Conservation (phyloP, 2,329 filamentous ascomycete genomes). For the Colletotrichum tropicale region DNA sequence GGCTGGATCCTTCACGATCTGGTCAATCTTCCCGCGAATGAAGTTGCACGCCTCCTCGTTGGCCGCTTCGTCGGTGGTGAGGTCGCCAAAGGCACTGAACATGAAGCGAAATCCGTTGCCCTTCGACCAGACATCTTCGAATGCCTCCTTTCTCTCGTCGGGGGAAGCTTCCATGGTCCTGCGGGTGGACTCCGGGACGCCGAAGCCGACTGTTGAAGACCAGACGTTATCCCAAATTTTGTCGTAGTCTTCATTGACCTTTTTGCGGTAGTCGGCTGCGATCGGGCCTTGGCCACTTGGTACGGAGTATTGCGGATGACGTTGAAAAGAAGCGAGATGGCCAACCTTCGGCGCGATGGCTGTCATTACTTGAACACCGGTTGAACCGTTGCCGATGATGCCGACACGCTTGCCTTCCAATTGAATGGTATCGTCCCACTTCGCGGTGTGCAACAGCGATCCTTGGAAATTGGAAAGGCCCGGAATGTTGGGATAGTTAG, state of each 20-base stretch:
- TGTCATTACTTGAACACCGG: neutral
- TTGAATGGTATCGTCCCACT: neutral
- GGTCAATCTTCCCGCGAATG: neutral
- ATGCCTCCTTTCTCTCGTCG: neutral
- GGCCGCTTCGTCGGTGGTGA: neutral
- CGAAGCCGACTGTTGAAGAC: neutral
- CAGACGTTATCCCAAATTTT: neutral
- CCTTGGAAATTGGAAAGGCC: neutral
- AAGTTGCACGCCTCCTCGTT: neutral
- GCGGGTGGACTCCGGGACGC: neutral
- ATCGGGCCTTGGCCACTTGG: neutral
- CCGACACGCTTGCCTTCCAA: neutral
- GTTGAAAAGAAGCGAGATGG: neutral
- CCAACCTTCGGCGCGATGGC: neutral
- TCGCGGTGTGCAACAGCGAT: neutral
- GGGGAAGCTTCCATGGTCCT: neutral
- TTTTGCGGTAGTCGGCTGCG: neutral
- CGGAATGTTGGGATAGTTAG: neutral
- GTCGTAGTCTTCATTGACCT: neutral
- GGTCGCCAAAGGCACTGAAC: neutral
- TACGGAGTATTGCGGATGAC: neutral
- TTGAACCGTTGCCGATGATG: neutral
- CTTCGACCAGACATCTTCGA: neutral
- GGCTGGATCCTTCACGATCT: neutral
- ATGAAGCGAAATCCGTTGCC: neutral